Base-by-base conservation (phyloP, 176 grass and related monocot species). In the Leersia perrieri region DNA sequence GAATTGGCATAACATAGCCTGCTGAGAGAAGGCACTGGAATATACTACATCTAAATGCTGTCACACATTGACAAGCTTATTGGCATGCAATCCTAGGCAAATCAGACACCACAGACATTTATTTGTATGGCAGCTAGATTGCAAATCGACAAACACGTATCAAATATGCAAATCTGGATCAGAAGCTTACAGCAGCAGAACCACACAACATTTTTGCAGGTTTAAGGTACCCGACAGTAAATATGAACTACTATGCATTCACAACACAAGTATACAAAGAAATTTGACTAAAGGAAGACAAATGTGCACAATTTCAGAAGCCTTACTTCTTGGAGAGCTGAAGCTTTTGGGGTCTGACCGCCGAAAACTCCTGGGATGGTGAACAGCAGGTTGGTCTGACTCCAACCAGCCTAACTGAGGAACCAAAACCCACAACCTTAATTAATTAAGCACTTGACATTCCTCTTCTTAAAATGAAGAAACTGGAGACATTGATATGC, bases 241-340 rank as follows among this genome's bases (percentile, higher is more conserved):
- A 29, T 55, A 72, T 13, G 14, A 15, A 35, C 9, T 63, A 64
- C 5, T 0, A 47, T 14, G 23, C 55, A 51, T 33, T 5, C 42
- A 0, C 27, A 74, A 1, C 9, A 66, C 15, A n/a, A 74, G 44
- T 4, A 60, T 1, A 18, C 3, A 58, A 32, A 85, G 4, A 68
- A 28, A 13, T 51, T 35, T 42, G 4, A 32, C 5, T 26, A 33
- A 35, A n/a, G 10, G 11, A 18, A 44, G 2, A 29, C 8, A 25
- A 25, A 0, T 3, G 11, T 13, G 32, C 0, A 38, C 30, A 45
- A 23, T 13, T 0, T 60, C 20, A 9, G 60, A 77, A 63, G 11
- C 63, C 66, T 94, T 86, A 95, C 95, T 93, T 98, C 68, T 93
- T 98, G 7, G 84, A 72, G 13, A 89, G 75, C 18, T 94, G 90